Percentiles rank a stretch among this genome's conserved stretches.
phyloP scores from a whole-genome alignment of 177 flowering plant species.

The Tripterygium wilfordii region DNA sequence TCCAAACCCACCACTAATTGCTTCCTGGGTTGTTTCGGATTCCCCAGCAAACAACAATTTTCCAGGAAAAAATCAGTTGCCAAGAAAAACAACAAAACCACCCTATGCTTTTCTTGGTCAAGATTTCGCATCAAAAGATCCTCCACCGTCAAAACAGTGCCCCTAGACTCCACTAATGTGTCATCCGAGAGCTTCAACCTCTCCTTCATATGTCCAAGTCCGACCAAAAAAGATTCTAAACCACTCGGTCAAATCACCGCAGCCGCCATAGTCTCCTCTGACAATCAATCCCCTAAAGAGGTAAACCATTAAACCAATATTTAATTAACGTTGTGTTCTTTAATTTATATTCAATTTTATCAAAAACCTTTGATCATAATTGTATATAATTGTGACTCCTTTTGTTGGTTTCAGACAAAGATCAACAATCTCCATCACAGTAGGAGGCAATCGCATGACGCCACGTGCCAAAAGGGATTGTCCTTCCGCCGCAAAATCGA shows the following conservation, averaged over 20 bases:
- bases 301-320: too few species aligned
- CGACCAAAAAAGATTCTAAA: neutral
- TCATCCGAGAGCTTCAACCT: too few species aligned
- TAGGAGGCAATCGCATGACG: neutral
- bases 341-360: too few species aligned
- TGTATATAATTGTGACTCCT: too few species aligned
- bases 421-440: constrained; percentile 1
- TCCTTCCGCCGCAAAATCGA: constrained; percentile 13
- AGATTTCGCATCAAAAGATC: constrained; percentile 12
- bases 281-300: too few species aligned
- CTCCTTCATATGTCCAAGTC: neutral
- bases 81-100: neutral
- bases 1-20: too few species aligned
- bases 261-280: too few species aligned
- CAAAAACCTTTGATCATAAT: too few species aligned
- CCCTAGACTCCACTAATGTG: constrained; percentile 12
- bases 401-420: constrained; percentile 10
- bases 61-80: neutral
- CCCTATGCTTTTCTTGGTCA: constrained; percentile 11
- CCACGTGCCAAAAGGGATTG: constrained; percentile 6
- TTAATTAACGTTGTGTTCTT: too few species aligned
- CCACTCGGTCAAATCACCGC: too few species aligned
- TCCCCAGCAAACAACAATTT: neutral
- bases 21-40: constrained; percentile 24
- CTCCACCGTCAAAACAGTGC: constrained; percentile 23